Evolutionary conservation across 2,329 filamentous ascomycete species (phyloP), one percentile per base, ranked within the genome.

Genomic region (Cladophialophora chaetospira): DNA sequence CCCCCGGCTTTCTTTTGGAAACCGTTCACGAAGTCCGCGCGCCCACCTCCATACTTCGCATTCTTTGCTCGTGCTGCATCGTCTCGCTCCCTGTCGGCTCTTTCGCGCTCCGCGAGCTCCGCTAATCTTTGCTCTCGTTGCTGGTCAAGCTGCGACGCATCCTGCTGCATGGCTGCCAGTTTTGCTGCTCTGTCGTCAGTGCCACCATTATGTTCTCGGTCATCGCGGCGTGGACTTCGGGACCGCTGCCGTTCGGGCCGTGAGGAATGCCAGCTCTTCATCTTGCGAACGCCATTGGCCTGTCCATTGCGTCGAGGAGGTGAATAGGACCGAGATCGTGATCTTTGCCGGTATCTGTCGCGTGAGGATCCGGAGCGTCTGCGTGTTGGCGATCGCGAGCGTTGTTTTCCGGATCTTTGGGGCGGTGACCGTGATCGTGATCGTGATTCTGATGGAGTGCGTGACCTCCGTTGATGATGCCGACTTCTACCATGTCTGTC

Each of bases 111-210:
- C 21, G 83, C 85, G 15, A 92, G 74, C 1, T 84, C 83, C 0
- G 83, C 82, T 8, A 95, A 75, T 21, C 90, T 82, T 57, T 82
- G 79, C 62, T 83, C 82, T 28, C 91, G 85, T 64, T 88, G 85
- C n/a, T 77, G 69, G 65, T 93, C 88, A 45, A 95, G 76, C 9
- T 87, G 83, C 1, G 79, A 80, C 3, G 88, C 88, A 25, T 85
- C 86, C 15, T 81, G 80, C 69, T 89, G 87, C 88, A 91, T 91
- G 6, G 84, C 86, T 13, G 85, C 87, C 15, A 91, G 73, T 69
- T 85, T 89, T 21, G 81, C 80, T 10, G 85, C 84, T n/a, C 80
- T 79, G 60, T 88, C 85, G 19, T 83, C 81, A 17, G 80, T 80
- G 51, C 52, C 56, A 55, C 29, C 60, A 56, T 55, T 54, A 64